phyloP scores from a whole-genome alignment of 1,284 basidiomycete species.

The Cryptococcus neoformans region DNA sequence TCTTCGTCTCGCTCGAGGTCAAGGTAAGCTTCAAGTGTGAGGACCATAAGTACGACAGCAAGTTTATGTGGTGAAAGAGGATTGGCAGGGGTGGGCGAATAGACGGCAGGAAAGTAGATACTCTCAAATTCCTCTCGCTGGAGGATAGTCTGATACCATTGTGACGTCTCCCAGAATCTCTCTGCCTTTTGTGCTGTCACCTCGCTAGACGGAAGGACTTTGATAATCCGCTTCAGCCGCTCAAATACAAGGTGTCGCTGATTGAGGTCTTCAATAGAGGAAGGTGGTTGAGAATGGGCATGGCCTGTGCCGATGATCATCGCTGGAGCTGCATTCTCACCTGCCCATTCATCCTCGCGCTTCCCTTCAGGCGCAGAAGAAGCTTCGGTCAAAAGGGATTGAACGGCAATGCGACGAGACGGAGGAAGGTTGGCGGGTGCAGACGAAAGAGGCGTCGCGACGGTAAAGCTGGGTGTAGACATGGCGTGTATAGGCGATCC shows the following conservation, averaged over 20 bases:
- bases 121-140: constrained; percentile 35
- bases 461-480: constrained; percentile 16
- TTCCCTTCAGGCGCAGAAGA: constrained; percentile 31
- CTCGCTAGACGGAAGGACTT: constrained; percentile 31
- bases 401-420: constrained; percentile 30
- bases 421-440: constrained; percentile 15
- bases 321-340: constrained; percentile 40
- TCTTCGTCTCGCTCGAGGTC: constrained; percentile 30
- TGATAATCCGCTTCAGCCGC: constrained; percentile 28
- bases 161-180: constrained; percentile 29
- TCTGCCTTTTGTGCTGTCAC: constrained; percentile 22
- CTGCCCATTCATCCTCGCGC: constrained; percentile 38
- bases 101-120: constrained; percentile 41
- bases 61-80: constrained; percentile 45
- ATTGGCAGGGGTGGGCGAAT: constrained; percentile 35
- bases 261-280: constrained; percentile 11
- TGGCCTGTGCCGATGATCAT: constrained; percentile 29
- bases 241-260: constrained; percentile 27
- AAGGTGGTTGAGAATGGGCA: constrained; percentile 2
- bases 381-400: constrained; percentile 31
- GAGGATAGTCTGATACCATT: constrained; percentile 39
- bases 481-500: constrained; percentile 15
- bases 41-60: constrained; percentile 41
- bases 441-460: constrained; percentile 17
- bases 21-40: constrained; percentile 39